Evolutionary conservation across 2,329 filamentous ascomycete species (phyloP).

Genomic region (Colletotrichum godetiae): DNA sequence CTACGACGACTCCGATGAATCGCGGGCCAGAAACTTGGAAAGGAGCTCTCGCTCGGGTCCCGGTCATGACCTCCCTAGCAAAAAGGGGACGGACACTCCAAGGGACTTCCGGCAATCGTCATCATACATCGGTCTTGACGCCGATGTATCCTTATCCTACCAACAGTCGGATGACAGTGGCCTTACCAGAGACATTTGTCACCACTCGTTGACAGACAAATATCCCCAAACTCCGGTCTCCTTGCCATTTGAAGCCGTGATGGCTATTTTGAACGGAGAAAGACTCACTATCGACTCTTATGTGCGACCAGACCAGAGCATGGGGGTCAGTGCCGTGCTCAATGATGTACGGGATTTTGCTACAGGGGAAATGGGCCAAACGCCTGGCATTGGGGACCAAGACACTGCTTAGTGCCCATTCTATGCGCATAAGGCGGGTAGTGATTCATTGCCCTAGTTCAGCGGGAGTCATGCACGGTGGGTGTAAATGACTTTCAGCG

Average conservation of each 20-base stretch:
- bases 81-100: conserved; percentile 15
- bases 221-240: background rate
- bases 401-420: conserved; percentile 13
- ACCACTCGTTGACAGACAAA: conserved; percentile 20
- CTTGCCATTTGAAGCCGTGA: background rate
- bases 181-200: background rate
- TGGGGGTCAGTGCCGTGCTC: conserved; percentile 11
- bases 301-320: conserved; percentile 19
- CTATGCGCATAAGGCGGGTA: conserved; percentile 16
- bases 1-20: conserved; percentile 39
- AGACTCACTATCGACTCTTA: conserved; percentile 19
- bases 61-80: conserved; percentile 37
- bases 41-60: conserved; percentile 42
- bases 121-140: conserved; percentile 54
- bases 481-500: too few species aligned
- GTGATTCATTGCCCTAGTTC: conserved; percentile 14
- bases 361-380: conserved; percentile 18
- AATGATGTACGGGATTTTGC: conserved; percentile 26
- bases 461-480: conserved; percentile 9
- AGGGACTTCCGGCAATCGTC: conserved; percentile 40
- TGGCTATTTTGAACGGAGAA: background rate
- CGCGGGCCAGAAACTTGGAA: conserved; percentile 45
- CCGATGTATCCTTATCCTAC: background rate
- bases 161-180: background rate
- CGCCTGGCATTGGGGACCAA: conserved; percentile 5